Evolutionary conservation across 2,329 filamentous ascomycete genomes (phyloP), one percentile per base, ranked within the genome.

Genomic region (Claviceps citrina): DNA sequence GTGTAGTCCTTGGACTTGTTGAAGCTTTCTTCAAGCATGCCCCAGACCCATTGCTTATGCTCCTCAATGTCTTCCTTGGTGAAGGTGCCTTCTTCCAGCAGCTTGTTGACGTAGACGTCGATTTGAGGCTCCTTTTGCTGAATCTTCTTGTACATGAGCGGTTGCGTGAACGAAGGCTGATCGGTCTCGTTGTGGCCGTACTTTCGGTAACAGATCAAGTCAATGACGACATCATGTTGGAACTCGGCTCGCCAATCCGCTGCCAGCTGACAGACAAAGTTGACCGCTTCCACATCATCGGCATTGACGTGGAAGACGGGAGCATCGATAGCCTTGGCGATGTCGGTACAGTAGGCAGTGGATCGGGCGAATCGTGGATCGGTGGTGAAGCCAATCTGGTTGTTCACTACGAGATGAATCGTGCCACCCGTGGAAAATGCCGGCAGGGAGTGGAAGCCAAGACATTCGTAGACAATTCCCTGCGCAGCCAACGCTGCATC

Each of bases 21-120:
- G 63, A 96, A 98, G 66, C 86, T 95, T 62, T 96, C 89, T 57
- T 94, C 89, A 43, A 98, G 73, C 87, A 96, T 96, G 46, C 84
- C 84, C 91, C 89, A 98, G 44, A 96, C 91, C 91, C 91, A 98
- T 62, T 93, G 84, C 73, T 93, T 94, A 73, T 98, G 91, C 71
- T 98, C 91, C 43, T 98, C 89, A 44, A 98, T 81, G 58, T 98
- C 91, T 54, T 91, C 87, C 67, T 94, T 89, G 50, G 84, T 94
- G 67, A 98, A 98, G 40, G 84, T 93, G 52, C 87, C 85, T 56
- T 95, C 87, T 46, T 85, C 71, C 32, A 95, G 70, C 40, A 98
- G 78, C 70, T 94, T 84, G 56, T 93, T 76, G 50, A 91, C 76
- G 59, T 98, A 98, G 54, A 84, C 84, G 57, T 93, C 81, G 44